Base-by-base conservation (phyloP, 805 yeast species). In the Metschnikowia reukaufii region DNA sequence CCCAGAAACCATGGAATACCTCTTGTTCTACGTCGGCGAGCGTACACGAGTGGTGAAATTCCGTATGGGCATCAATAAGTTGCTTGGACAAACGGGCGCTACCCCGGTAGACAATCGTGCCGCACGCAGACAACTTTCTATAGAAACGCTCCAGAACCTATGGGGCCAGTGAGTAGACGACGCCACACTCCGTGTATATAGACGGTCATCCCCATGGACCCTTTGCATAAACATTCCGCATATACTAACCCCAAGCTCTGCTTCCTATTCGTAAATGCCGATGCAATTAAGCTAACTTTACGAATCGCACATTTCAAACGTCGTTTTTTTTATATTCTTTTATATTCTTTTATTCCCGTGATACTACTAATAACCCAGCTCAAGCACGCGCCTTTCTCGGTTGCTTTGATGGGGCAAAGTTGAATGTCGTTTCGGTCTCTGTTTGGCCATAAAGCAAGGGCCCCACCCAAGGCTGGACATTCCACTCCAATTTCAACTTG, bases 381-480 rank as follows among this genome's bases (percentile, higher is more conserved):
- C 29, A 25, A 13, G 29, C 29, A 15, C 42, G 17, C 25, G 30
- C 16, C 40, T 36, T 42, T 15, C 32, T 36, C 6, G 35, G 30
- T 39, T 39, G 33, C 47, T 47, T 44, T 48, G 55, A 55, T 45
- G 58, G 49, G 4, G 68, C 72, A 62, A 72, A 72, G 20, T 55
- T 55, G 49, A 72, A 67, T 2, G 62, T 49, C 9, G 59, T 48
- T 16, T 47, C 47, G 5, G 68, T 53, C 15, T 49, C 49, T 10
- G 76, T 75, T 44, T 77, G 76, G 3, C 96, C 97, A 64, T 73
- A 86, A 0, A 82, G 63, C 52, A 92, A 68, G 0, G 89, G 81
- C 10, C 99, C 99, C 6, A 92, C 81, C 64, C 83, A 76, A 1
- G 99, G 99, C 68, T 92, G 98, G 38, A 92, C 77, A 63, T 91